Conservation (phyloP, 345 rosid genomes). For the Camelina sativa region DNA sequence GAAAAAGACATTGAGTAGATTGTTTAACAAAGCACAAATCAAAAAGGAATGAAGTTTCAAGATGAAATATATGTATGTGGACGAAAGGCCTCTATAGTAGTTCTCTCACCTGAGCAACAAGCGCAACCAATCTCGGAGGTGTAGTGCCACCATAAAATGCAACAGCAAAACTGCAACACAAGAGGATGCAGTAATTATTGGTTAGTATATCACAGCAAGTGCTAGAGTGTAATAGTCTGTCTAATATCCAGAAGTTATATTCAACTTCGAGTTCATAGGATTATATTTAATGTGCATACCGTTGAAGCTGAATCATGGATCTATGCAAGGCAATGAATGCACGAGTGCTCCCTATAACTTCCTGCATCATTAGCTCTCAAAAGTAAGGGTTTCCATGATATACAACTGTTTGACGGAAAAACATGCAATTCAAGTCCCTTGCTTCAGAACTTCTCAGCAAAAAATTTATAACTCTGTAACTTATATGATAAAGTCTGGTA, state of each 20-base stretch:
- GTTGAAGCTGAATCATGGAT: constrained; percentile 78
- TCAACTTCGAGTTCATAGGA: constrained; percentile 2
- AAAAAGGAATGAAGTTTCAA: constrained; percentile 8
- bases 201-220: constrained; percentile 20
- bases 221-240: constrained; percentile 1
- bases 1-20: constrained; percentile 30
- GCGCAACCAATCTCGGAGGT: constrained; percentile 81
- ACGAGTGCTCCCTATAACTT: constrained; percentile 85
- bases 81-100: constrained; percentile 23
- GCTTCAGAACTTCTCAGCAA: constrained; percentile 18
- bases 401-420: background rate
- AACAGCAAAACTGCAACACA: constrained; percentile 70
- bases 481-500: background rate
- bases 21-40: constrained; percentile 25
- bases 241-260: constrained; percentile 22
- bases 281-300: constrained; percentile 58
- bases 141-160: constrained; percentile 74
- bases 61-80: constrained; percentile 11
- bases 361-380: constrained; percentile 56
- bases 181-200: constrained; percentile 7
- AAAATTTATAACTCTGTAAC: constrained; percentile 9
- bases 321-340: constrained; percentile 79
- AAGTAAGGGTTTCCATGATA: constrained; percentile 12
- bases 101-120: constrained; percentile 81
- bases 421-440: constrained; percentile 7